These are phyloP conservation scores for Suillus clintonianus DNA, from an alignment of 768 basidiomycete genomes.

Conservation along the genomic window DNA sequence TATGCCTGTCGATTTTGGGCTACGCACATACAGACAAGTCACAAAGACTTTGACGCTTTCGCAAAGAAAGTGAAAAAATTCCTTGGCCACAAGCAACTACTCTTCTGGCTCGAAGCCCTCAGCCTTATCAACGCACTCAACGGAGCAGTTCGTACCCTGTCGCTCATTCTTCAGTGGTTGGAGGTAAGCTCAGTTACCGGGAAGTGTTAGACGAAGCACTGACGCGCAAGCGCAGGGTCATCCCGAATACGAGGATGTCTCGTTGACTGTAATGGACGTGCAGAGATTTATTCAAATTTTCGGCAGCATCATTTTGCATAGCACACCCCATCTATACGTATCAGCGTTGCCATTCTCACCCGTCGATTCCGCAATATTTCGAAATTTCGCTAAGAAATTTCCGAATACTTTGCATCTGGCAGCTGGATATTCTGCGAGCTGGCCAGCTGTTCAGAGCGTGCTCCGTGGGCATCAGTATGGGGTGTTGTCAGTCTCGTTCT, in stretches of 20 bases:
- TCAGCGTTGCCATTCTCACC: constrained; percentile 27
- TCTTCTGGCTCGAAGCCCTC: constrained; percentile 10
- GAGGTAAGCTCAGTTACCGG: neutral
- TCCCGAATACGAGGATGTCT: neutral
- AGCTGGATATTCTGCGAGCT: constrained; percentile 8
- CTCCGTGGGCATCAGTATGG: constrained; percentile 1
- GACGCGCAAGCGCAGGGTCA: neutral
- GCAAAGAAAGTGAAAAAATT: neutral
- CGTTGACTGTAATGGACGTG: constrained; percentile 6
- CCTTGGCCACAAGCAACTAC: constrained; percentile 4
- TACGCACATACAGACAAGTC: constrained; percentile 6
- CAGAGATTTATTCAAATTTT: constrained; percentile 16
- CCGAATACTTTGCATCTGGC: neutral
- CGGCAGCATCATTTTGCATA: constrained; percentile 11
- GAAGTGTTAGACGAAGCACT: neutral
- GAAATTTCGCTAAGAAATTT: neutral
- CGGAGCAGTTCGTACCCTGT: neutral
- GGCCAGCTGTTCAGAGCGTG: constrained; percentile 18
- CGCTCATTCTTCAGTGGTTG: neutral
- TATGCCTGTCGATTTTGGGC: constrained; percentile 15
- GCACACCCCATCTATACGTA: constrained; percentile 26
- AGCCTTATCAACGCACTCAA: constrained; percentile 1
- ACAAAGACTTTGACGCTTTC: neutral
- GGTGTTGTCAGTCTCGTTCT: neutral
- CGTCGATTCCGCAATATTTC: constrained; percentile 23